Conservation (phyloP, 2,329 filamentous ascomycete genomes). For the Diplodia mutila region DNA sequence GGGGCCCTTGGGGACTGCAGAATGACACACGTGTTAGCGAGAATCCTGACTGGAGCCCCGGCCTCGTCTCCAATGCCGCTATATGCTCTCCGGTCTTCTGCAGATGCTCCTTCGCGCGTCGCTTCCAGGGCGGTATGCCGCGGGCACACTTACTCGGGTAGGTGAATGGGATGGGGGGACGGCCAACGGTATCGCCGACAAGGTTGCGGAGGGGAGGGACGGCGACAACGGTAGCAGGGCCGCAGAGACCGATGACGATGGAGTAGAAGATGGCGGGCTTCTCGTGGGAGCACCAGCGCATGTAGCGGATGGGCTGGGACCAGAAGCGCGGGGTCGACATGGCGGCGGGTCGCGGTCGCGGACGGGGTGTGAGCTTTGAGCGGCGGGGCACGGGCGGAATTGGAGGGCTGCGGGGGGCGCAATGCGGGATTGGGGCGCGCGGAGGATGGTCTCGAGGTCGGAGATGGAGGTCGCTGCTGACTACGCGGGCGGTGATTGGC, state of each 20-base stretch:
- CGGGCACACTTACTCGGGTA: conserved; percentile 79
- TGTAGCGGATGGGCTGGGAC: conserved; percentile 79
- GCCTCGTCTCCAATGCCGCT: background rate
- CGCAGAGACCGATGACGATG: conserved; percentile 70
- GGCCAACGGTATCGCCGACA: conserved; percentile 73
- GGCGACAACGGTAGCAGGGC: conserved; percentile 70
- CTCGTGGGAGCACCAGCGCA: conserved; percentile 84
- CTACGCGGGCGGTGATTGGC: conserved; percentile 19
- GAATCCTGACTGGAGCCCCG: background rate
- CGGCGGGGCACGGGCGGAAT: background rate
- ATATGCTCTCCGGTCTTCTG: background rate
- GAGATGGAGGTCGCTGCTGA: conserved; percentile 2
- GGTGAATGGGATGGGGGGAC: conserved; percentile 75
- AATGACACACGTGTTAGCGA: conserved; percentile 24
- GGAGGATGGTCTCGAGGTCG: background rate
- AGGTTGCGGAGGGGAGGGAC: conserved; percentile 73
- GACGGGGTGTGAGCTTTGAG: background rate
- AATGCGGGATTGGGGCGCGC: background rate
- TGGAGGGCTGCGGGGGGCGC: conserved; percentile 2
- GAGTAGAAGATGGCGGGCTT: conserved; percentile 93
- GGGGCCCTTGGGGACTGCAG: conserved; percentile 52
- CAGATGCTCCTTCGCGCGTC: background rate
- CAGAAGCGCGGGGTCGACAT: conserved; percentile 84
- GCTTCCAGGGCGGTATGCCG: background rate
- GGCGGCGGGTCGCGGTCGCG: conserved; percentile 36